phyloP scores from a whole-genome alignment of 2,329 filamentous ascomycete species.

The Ophiostoma sp. region DNA sequence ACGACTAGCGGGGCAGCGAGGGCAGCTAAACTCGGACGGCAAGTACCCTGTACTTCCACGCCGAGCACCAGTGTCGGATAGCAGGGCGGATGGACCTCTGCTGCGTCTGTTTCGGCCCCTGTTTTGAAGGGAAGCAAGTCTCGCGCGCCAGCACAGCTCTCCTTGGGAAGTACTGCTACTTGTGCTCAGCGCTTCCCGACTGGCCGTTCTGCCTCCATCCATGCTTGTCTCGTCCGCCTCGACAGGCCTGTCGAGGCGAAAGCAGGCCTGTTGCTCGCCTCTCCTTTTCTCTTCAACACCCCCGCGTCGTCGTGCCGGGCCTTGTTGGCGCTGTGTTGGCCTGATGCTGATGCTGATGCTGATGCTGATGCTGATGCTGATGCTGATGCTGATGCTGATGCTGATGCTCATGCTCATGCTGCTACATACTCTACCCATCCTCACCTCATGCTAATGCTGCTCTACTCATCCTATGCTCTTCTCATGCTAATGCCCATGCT shows the following conservation, averaged over 20 bases:
- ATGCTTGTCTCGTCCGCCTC: no score
- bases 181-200: neutral
- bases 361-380: neutral
- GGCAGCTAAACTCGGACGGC: neutral
- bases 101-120: no score
- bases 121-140: neutral
- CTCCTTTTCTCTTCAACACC: slow-evolving; percentile 11
- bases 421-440: neutral
- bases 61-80: neutral
- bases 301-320: neutral
- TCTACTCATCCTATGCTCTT: no score
- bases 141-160: neutral
- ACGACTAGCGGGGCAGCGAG: slow-evolving; percentile 8
- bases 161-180: neutral
- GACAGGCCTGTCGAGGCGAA: no score
- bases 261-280: neutral
- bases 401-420: neutral
- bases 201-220: neutral
- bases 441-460: no score
- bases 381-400: neutral
- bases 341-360: neutral
- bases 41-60: slow-evolving; percentile 8
- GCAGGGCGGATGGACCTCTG: neutral
- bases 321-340: neutral
- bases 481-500: no score